A percentile compares a stretch with the other conserved stretches of the same genome.
phyloP scores from a whole-genome alignment of 495 filamentous ascomycete species.

The Oleoguttula mirabilis region DNA sequence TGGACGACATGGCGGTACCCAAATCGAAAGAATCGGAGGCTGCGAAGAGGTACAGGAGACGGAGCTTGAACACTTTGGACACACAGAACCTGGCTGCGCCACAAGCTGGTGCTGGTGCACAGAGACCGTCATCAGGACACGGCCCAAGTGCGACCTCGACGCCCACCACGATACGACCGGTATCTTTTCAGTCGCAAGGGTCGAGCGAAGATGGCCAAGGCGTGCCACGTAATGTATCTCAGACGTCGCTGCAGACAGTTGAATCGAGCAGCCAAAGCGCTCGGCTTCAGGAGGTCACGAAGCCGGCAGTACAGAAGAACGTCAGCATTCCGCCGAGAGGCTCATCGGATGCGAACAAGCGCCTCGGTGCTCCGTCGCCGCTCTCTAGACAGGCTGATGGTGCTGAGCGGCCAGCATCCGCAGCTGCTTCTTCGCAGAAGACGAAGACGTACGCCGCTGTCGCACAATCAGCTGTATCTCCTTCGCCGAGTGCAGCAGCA shows the following conservation, averaged over 20 bases:
- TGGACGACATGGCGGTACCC: conserved; percentile 41
- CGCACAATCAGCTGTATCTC: conserved; percentile 14
- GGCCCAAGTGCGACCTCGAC: conserved; percentile 17
- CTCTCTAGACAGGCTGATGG: conserved; percentile 64
- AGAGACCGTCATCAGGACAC: conserved; percentile 14
- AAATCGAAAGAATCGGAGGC: conserved; percentile 41
- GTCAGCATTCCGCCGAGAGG: conserved; percentile 56
- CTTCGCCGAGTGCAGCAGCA: conserved; percentile 54
- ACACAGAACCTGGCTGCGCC: conserved; percentile 24
- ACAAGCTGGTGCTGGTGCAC: conserved; percentile 17
- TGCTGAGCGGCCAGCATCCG: conserved; percentile 19
- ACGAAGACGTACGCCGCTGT: conserved; percentile 15
- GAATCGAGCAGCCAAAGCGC: conserved; percentile 1
- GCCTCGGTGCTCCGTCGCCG: conserved; percentile 66
- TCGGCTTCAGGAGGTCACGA: conserved; percentile 3
- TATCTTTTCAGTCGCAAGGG: conserved; percentile 35
- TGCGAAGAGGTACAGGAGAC: conserved; percentile 64
- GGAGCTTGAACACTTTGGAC: conserved; percentile 75
- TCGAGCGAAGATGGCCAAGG: conserved; percentile 38
- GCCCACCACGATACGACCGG: conserved; percentile 23
- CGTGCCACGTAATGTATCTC: conserved; percentile 32
- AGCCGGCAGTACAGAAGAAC: conserved; percentile 30
- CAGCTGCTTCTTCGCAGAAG: conserved; percentile 13
- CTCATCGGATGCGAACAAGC: conserved; percentile 60
- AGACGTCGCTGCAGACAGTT: conserved; percentile 43